These are phyloP conservation scores for Paralagenidium karlingii DNA, from an alignment of 352 stramenopile genomes.

Conservation along the genomic window DNA sequence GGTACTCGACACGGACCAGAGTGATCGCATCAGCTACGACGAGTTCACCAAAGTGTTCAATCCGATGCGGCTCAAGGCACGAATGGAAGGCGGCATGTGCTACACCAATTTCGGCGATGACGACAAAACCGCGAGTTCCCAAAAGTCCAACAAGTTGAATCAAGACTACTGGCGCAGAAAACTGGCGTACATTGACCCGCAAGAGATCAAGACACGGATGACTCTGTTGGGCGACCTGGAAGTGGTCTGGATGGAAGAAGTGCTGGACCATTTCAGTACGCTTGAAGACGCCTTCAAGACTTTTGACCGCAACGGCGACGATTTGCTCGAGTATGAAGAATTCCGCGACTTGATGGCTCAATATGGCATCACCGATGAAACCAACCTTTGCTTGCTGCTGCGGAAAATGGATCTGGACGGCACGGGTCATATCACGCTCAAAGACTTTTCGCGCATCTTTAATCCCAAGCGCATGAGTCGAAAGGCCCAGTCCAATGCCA, in stretches of 20 bases:
- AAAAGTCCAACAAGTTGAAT: conserved; percentile 6
- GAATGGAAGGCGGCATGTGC: too few relatives aligned
- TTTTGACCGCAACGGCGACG: conserved; percentile 16
- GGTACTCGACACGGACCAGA: conserved; percentile 23
- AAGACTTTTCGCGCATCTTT: conserved; percentile 47
- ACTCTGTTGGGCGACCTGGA: conserved; percentile 29
- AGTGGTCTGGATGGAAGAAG: conserved; percentile 28
- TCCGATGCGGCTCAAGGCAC: conserved; percentile 4
- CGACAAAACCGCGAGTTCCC: conserved; percentile 1
- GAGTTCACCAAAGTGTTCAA: conserved; percentile 28
- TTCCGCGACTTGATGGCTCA: conserved; percentile 40
- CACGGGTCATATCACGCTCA: conserved; percentile 27
- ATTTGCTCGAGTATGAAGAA: conserved; percentile 37
- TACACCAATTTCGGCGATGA: too few relatives aligned
- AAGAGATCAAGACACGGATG: conserved; percentile 13
- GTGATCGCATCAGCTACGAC: conserved; percentile 21
- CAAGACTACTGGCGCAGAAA: too few relatives aligned
- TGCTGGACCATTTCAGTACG: conserved; percentile 20
- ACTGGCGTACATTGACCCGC: not conserved
- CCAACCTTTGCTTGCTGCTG: conserved; percentile 27
- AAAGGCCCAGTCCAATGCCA: too few relatives aligned
- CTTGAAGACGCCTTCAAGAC: conserved; percentile 29
- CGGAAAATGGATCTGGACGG: conserved; percentile 30
- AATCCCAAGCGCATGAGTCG: conserved; percentile 20
- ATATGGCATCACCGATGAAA: conserved; percentile 35